Percentiles rank a stretch among this genome's conserved stretches.
These are phyloP conservation scores for Populus deltoides DNA, from an alignment of 345 rosid species.

Conservation along the genomic window DNA sequence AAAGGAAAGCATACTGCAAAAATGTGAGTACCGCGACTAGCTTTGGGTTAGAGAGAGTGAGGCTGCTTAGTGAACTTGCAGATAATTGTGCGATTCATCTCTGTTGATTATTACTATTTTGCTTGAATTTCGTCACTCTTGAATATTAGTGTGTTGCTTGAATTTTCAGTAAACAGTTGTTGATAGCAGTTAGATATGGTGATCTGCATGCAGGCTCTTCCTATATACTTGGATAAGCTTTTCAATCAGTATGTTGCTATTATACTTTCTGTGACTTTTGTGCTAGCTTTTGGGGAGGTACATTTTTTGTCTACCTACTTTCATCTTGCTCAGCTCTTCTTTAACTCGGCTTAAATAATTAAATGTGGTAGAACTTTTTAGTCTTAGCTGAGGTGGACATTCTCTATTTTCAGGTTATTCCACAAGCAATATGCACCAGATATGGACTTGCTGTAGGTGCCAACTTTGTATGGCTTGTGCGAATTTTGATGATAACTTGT, in stretches of 20 bases:
- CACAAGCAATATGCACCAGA: constrained; percentile 91
- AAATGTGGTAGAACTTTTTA: neutral
- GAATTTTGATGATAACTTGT: constrained; percentile 72
- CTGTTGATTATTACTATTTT: neutral
- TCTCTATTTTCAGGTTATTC: constrained; percentile 64
- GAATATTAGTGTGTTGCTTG: neutral
- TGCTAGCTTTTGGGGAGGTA: constrained; percentile 92
- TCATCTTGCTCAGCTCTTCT: neutral
- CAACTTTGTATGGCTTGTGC: constrained; percentile 79
- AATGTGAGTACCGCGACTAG: neutral
- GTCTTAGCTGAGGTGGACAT: neutral
- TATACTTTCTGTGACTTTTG: constrained; percentile 85
- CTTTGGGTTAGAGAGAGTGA: neutral
- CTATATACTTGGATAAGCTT: constrained; percentile 84
- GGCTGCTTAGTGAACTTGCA: neutral
- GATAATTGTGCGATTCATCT: neutral
- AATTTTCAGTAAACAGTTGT: neutral
- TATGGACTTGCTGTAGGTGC: constrained; percentile 96
- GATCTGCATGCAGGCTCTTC: constrained; percentile 70
- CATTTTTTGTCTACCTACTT: constrained; percentile 11
- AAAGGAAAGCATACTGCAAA: neutral
- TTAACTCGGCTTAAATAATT: neutral
- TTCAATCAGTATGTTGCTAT: constrained; percentile 90
- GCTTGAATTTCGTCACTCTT: neutral
- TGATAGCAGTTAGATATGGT: constrained; percentile 1